Conservation (phyloP, 2,329 filamentous ascomycete genomes). For the Colletotrichum tabaci region DNA sequence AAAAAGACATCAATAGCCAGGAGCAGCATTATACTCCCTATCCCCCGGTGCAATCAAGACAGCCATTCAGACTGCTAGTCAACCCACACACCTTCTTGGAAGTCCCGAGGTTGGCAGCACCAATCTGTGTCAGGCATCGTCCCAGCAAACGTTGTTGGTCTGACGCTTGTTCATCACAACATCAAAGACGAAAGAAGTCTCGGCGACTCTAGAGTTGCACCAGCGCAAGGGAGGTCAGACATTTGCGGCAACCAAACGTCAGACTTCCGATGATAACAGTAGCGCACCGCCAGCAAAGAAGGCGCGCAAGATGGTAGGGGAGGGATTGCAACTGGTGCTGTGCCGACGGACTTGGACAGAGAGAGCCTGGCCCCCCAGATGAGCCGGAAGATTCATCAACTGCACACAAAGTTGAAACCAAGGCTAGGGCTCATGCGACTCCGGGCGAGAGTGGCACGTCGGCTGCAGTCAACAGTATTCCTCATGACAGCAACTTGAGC, state of each 20-base stretch:
- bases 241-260: neutral
- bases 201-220: neutral
- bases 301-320: neutral
- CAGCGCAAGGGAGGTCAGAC: neutral
- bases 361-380: neutral
- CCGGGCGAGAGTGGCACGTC: neutral
- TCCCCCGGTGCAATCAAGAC: too few relatives aligned
- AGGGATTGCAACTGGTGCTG: neutral
- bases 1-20: constrained; percentile 7
- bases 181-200: neutral
- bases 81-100: neutral
- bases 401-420: neutral
- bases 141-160: neutral
- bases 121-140: neutral
- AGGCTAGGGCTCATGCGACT: neutral
- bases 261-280: neutral
- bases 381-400: neutral
- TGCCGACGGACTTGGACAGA: neutral
- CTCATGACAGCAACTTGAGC: neutral
- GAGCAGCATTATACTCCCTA: too few relatives aligned
- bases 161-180: neutral
- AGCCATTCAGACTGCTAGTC: neutral
- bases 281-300: neutral
- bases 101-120: neutral
- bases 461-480: neutral